Evolutionary conservation across 2,329 filamentous ascomycete species (phyloP).

Genomic region (Nothophaeocryptopus gaeumannii): DNA sequence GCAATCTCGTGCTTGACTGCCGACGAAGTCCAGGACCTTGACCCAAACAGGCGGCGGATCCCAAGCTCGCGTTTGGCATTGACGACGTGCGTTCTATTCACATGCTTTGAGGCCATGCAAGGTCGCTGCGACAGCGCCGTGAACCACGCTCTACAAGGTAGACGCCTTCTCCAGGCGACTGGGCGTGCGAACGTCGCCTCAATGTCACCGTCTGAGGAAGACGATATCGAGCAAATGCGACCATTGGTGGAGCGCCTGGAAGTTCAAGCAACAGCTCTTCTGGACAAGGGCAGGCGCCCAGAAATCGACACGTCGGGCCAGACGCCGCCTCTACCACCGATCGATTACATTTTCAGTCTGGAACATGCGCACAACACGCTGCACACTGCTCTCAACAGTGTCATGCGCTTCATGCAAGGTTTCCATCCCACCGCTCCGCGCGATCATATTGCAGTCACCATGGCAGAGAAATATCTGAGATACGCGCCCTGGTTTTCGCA

Average conservation of each 20-base stretch:
- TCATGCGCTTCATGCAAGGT: conserved; percentile 35
- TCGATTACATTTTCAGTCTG: conserved; percentile 31
- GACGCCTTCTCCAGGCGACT: conserved; percentile 29
- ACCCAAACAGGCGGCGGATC: conserved; percentile 17
- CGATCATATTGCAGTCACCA: conserved; percentile 32
- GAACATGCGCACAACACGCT: conserved; percentile 34
- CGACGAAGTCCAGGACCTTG: conserved; percentile 19
- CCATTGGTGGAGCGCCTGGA: conserved; percentile 33
- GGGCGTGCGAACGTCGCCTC: conserved; percentile 18
- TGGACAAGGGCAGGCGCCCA: conserved; percentile 31
- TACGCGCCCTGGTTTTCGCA: conserved; percentile 33
- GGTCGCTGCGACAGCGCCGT: conserved; percentile 35
- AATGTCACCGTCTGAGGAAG: conserved; percentile 27
- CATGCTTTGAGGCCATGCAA: conserved; percentile 36
- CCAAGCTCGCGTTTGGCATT: conserved; percentile 29
- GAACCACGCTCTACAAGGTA: conserved; percentile 33
- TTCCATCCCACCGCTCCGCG: conserved; percentile 29
- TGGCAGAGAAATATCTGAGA: conserved; percentile 32
- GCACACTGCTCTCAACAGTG: conserved; percentile 33
- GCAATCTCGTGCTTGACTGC: conserved; percentile 32
- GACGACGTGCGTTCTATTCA: conserved; percentile 35
- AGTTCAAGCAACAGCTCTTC: conserved; percentile 33
- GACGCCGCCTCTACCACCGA: conserved; percentile 27
- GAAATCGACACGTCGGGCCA: conserved; percentile 28
- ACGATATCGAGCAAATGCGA: conserved; percentile 35